Base-by-base conservation (phyloP, 139 green algal species). In the Trebouxia sp. region DNA sequence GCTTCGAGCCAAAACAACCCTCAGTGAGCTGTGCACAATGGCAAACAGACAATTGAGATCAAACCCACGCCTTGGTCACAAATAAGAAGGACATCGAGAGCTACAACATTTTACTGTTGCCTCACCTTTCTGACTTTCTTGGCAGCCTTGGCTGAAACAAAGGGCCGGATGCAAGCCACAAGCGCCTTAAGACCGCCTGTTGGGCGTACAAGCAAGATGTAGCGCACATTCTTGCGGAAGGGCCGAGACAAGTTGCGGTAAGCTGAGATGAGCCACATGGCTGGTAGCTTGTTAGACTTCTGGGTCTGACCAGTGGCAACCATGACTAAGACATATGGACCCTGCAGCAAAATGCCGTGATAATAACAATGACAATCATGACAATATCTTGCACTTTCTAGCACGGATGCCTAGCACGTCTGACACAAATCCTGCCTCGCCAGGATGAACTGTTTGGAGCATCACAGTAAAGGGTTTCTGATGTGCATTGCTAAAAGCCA, bases 141-240 rank as follows among this genome's bases (percentile, higher is more conserved):
- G 47, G 80, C 74, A 14, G 91, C 91, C 82, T 95, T 95, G 39
- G 65, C 83, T 56, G 80, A 90, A 14, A 94, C 67, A 45, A 95
- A 92, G 37, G 92, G 89, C 38, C 88, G 86, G 58, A 94, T 76
- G 47, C 94, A 80, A 17, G 82, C 79, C 78, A 95, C 76, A 41
- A 92, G 74, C 7, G 90, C 80, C 11, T 84, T 85, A 22, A 93
- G 84, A 58, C 89, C 84, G 24, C 81, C 75, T 55, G 84, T 91
- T 12, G 92, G 92, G 58, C 88, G 76, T 45, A 96, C 89, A 50
- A 96, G 77, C 37, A 96, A 62, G 24, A 96, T 86, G 82, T 89
- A 89, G 81, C 94, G 86, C 37, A 96, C 92, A 77, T 96, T 92
- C 83, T 96, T 96, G 55, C 84, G 85, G 86, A 92, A 94, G 20